Evolutionary conservation across 2,329 filamentous ascomycete species (phyloP).

Genomic region (Gliomastix tumulicola): DNA sequence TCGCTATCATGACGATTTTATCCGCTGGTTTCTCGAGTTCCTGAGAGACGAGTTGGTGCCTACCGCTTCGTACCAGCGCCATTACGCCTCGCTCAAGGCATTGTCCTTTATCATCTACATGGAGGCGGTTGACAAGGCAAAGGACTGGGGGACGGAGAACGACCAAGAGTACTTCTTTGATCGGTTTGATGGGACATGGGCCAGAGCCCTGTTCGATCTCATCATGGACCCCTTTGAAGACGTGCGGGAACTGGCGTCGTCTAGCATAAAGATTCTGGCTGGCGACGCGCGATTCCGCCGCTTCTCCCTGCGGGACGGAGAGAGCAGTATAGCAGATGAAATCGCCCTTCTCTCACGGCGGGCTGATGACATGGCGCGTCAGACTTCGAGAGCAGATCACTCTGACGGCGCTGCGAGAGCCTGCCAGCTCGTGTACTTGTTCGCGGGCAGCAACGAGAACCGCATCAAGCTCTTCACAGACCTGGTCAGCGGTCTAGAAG

Average conservation of each 20-base stretch:
- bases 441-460: conserved; percentile 34
- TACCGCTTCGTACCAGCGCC: conserved; percentile 83
- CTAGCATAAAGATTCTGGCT: conserved; percentile 42
- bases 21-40: conserved; percentile 70
- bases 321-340: conserved; percentile 12
- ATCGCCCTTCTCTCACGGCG: conserved; percentile 40
- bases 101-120: conserved; percentile 61
- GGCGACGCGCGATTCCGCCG: conserved; percentile 23
- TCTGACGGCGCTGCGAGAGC: conserved; percentile 83
- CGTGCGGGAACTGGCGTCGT: conserved; percentile 56
- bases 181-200: conserved; percentile 40
- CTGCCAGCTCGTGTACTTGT: conserved; percentile 61
- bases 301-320: conserved; percentile 5
- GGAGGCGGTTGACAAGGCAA: conserved; percentile 52
- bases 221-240: conserved; percentile 91
- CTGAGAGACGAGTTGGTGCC: conserved; percentile 67
- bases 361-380: conserved; percentile 52
- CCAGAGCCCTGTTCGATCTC: conserved; percentile 66
- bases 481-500: conserved; percentile 55
- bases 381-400: conserved; percentile 80
- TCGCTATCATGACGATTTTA: conserved; percentile 52
- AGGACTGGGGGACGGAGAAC: conserved; percentile 27
- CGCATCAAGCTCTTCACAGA: conserved; percentile 45
- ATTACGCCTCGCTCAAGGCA: conserved; percentile 72
- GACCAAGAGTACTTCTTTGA: conserved; percentile 32